Evolutionary conservation across 2,329 filamentous ascomycete species (phyloP), one percentile per base, ranked within the genome.

Genomic region (Pyrenochaeta sp.): DNA sequence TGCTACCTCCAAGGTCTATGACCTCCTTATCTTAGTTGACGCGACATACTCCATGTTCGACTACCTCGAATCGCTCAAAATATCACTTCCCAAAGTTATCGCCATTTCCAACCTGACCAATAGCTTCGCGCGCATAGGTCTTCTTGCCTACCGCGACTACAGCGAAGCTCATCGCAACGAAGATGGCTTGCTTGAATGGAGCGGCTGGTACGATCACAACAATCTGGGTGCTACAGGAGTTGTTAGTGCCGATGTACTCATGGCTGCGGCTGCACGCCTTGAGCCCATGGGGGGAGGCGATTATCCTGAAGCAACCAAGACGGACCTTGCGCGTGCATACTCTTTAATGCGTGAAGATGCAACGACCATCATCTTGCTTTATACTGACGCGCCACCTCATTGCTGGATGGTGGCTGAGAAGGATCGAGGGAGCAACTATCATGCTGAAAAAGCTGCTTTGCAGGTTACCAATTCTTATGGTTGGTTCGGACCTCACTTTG

Each of bases 121-220:
- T 50, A 82, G 80, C 62, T 85, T 86, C 65, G 76, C 79, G 4
- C 78, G 81, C 2, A 82, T 85, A 52, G 83, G 82, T 6, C 75
- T 85, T 3, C 67, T 85, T 12, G 81, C 80, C 1, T 85, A 85
- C 59, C 78, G 83, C 5, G 83, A 85, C 69, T 84, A 84, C 65
- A 75, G 69, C 58, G 66, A 68, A 43, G 13, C 43, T 50, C 3
- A 28, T 56, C 30, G 59, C 15, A 25, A 47, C 2, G 42, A 52
- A 7, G 19, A 67, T 45, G 64, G 62, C 22, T 58, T 82, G 25
- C 77, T 79, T 2, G 73, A 83, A 48, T 85, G 82, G 80, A 84
- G 83, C 0, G 82, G 83, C 2, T 85, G 83, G 83, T 77, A 77
- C 50, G 62, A 71, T 12, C 62, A 59, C 28, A 52, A 56, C 10